A percentile compares a stretch with the other conserved stretches of the same genome.
Evolutionary conservation across 306 rosid genomes (phyloP).

Genomic region (Senna siamea): DNA sequence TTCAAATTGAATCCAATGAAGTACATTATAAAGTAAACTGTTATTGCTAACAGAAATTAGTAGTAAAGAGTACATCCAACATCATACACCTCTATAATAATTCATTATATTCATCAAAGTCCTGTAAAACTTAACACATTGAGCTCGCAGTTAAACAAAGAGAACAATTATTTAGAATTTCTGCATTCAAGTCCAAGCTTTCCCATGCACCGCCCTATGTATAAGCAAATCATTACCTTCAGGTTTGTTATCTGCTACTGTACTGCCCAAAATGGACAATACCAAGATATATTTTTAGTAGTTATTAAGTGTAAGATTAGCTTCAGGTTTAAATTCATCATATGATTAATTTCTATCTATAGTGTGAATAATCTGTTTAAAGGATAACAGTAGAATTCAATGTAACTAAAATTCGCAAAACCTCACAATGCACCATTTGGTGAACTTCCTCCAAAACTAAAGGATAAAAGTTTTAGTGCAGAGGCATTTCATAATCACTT

Average conservation of each 20-base stretch:
- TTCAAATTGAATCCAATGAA: conserved; percentile 16
- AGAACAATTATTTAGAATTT: not conserved
- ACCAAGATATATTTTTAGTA: too few relatives aligned
- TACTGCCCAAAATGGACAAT: too few relatives aligned
- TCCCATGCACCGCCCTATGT: not conserved
- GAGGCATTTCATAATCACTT: not conserved
- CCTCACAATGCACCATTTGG: not conserved
- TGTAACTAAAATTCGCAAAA: not conserved
- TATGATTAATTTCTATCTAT: too few relatives aligned
- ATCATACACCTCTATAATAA: conserved; percentile 24
- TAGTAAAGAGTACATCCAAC: conserved; percentile 1
- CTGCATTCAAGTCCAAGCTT: conserved; percentile 9
- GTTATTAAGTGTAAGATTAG: too few relatives aligned
- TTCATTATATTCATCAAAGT: conserved; percentile 2
- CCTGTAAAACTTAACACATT: conserved; percentile 19
- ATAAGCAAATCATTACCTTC: not conserved
- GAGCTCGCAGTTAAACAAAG: conserved; percentile 15
- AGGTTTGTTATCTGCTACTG: too few relatives aligned
- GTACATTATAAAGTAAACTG: conserved; percentile 12
- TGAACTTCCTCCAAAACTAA: not conserved
- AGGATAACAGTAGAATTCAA: not conserved
- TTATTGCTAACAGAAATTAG: not conserved
- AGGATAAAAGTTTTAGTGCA: not conserved
- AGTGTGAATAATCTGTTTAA: not conserved
- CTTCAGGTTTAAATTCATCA: too few relatives aligned